Percentiles rank a stretch among this genome's conserved stretches.
Evolutionary conservation across 2,329 filamentous ascomycete species (phyloP).

Genomic region (Xylaria sp.): DNA sequence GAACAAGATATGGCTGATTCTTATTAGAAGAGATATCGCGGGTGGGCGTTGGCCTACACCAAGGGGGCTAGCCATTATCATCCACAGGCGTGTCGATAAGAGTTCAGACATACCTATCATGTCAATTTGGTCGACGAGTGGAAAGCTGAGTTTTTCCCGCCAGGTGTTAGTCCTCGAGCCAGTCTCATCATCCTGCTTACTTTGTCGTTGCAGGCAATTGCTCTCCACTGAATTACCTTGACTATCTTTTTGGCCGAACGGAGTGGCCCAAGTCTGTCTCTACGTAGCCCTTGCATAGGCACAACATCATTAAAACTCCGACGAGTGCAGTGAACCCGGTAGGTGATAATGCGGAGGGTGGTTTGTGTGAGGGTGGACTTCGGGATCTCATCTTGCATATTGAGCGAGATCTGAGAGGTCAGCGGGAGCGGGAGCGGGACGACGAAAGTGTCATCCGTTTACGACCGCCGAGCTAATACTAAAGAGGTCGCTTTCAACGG

Average conservation of each 20-base stretch:
- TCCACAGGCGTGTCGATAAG: neutral
- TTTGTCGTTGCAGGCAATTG: neutral
- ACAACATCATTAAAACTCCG: slow-evolving; percentile 14
- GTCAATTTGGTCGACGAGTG: neutral
- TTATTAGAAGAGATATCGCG: neutral
- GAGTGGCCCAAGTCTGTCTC: neutral
- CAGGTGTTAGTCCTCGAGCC: neutral
- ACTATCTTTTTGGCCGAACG: neutral
- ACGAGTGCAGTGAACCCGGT: slow-evolving; percentile 12
- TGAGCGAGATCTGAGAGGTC: slow-evolving; percentile 34
- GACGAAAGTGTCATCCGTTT: slow-evolving; percentile 14
- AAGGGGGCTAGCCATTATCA: slow-evolving; percentile 12
- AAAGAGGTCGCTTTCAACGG: slow-evolving; percentile 19
- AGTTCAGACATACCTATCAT: neutral
- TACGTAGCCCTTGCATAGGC: slow-evolving; percentile 12
- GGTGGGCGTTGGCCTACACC: neutral
- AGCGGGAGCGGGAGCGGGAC: slow-evolving; percentile 21
- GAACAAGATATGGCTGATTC: neutral
- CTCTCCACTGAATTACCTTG: neutral
- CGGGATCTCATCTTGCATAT: slow-evolving; percentile 41
- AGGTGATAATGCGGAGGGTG: slow-evolving; percentile 13
- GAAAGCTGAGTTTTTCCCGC: neutral
- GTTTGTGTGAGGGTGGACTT: slow-evolving; percentile 30
- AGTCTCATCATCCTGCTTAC: neutral
- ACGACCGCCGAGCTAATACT: slow-evolving; percentile 19